Evolutionary conservation across 1,284 basidiomycete species (phyloP), one percentile per base, ranked within the genome.

Genomic region (Fomitopsis pinicola): DNA sequence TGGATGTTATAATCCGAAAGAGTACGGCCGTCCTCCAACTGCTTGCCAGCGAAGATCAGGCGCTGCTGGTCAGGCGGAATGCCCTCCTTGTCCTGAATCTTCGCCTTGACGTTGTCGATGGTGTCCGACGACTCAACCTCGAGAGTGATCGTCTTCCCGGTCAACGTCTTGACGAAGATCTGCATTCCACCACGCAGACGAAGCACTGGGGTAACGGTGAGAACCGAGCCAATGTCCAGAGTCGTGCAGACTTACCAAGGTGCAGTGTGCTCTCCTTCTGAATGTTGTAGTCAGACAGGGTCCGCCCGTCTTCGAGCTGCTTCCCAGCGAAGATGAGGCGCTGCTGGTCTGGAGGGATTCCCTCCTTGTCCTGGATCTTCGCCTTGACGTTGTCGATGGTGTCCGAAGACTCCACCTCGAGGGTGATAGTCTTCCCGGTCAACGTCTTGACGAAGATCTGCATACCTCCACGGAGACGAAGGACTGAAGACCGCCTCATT

Each of bases 261-360:
- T 72, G 71, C 45, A 72, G 70, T 17, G 71, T 73, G 22, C 61
- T 64, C 64, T 73, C 71, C 67, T 73, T 73, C 70, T 73, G 72
- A 42, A 73, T 73, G 67, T 71, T 72, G 67, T 71, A 71, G 58
- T 72, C 70, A 7, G 71, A 71, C 3, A 89, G 78, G 1, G 88
- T 90, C 22, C 87, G 86, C 12, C 88, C 88, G 60, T 89, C 88
- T 69, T 89, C 88, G 35, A 91, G 75, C 75, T 92, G 90, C 77
- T 92, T 92, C 28, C 90, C 90, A 42, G 90, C 91, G 63, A 93
- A 93, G 73, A 93, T 93, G n/a, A 92, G 78, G 45, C 91, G 87
- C 70, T 92, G 90, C 72, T 92, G 89, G 69, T 92, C 91, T 12
- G 90, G 89, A 19, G 89, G 90, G 48, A 92, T 92, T 0, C 90